A percentile compares a stretch with the other conserved stretches of the same genome.
Evolutionary conservation across 1,139 yeast genomes (phyloP).

Genomic region (Scheffersomyces cryptocercus): DNA sequence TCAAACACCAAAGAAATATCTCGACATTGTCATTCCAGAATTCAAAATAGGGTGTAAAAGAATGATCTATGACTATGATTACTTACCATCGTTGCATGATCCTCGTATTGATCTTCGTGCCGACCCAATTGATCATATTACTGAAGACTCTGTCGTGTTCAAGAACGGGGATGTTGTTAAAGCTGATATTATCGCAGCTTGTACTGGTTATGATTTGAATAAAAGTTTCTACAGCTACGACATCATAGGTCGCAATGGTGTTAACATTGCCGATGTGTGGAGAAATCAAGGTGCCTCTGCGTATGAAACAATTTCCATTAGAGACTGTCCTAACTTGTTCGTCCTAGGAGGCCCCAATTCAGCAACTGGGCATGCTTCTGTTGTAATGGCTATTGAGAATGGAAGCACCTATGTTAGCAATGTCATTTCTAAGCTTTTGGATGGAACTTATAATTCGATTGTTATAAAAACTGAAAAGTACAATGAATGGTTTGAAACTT

Average conservation of each 20-base stretch:
- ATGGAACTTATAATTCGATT: constrained; percentile 31
- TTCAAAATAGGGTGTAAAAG: constrained; percentile 48
- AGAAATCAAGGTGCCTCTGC: constrained; percentile 33
- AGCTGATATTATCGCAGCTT: constrained; percentile 46
- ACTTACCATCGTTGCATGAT: constrained; percentile 36
- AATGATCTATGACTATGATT: constrained; percentile 39
- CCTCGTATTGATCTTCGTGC: constrained; percentile 29
- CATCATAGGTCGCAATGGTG: constrained; percentile 30
- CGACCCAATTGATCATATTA: constrained; percentile 26
- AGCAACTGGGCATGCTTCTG: constrained; percentile 48
- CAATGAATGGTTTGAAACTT: constrained; percentile 34
- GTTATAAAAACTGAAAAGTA: constrained; percentile 35
- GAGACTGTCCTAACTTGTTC: constrained; percentile 39
- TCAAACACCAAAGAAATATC: constrained; percentile 36
- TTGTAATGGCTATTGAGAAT: constrained; percentile 44
- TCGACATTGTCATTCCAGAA: constrained; percentile 34
- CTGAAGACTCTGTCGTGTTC: constrained; percentile 30
- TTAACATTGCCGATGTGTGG: constrained; percentile 27
- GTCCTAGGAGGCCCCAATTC: constrained; percentile 44
- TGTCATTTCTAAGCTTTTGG: constrained; percentile 28
- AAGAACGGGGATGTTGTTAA: constrained; percentile 28
- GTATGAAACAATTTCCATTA: constrained; percentile 35
- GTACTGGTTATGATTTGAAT: constrained; percentile 40
- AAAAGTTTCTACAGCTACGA: constrained; percentile 21
- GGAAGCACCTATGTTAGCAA: constrained; percentile 26